A percentile compares a stretch with the other conserved stretches of the same genome.
Evolutionary conservation across 352 stramenopile genomes (phyloP).

Genomic region (Globisporangium mamillatum): DNA sequence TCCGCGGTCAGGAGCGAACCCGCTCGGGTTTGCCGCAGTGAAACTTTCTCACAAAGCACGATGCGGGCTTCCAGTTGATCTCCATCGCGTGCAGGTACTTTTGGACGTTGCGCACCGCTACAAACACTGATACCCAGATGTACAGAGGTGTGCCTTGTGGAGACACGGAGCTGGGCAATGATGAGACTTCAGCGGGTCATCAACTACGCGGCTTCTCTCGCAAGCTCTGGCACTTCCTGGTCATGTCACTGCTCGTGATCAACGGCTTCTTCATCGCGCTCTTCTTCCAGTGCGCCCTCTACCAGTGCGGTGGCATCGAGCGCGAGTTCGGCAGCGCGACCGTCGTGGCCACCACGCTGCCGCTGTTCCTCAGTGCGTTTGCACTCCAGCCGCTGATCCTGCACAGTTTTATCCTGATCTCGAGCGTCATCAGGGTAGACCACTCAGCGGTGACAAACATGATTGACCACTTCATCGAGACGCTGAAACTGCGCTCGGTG

Average conservation of each 20-base stretch:
- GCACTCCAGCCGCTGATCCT: constrained; percentile 56
- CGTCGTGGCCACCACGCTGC: constrained; percentile 27
- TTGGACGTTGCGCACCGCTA: not conserved
- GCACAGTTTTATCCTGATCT: constrained; percentile 58
- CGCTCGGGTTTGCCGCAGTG: not conserved
- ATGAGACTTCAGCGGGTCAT: not conserved
- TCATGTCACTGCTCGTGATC: constrained; percentile 62
- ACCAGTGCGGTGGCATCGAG: constrained; percentile 34
- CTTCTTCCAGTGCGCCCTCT: constrained; percentile 59
- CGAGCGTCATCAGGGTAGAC: constrained; percentile 53
- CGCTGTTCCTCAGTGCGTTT: constrained; percentile 51
- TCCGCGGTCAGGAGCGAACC: constrained; percentile 9
- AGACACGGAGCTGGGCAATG: not conserved
- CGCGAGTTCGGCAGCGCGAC: constrained; percentile 11
- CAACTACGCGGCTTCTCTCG: constrained; percentile 50
- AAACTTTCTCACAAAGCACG: constrained; percentile 5
- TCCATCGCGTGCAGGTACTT: constrained; percentile 11
- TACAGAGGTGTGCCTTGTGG: not conserved
- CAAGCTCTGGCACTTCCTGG: constrained; percentile 55
- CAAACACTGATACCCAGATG: not conserved
- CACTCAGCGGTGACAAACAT: constrained; percentile 44
- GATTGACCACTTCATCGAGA: constrained; percentile 61
- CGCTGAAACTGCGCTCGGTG: constrained; percentile 45
- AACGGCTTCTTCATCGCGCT: constrained; percentile 66
- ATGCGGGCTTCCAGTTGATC: constrained; percentile 34